Evolutionary conservation across 306 rosid species (phyloP).

Genomic region (Pyrus pyrifolia): DNA sequence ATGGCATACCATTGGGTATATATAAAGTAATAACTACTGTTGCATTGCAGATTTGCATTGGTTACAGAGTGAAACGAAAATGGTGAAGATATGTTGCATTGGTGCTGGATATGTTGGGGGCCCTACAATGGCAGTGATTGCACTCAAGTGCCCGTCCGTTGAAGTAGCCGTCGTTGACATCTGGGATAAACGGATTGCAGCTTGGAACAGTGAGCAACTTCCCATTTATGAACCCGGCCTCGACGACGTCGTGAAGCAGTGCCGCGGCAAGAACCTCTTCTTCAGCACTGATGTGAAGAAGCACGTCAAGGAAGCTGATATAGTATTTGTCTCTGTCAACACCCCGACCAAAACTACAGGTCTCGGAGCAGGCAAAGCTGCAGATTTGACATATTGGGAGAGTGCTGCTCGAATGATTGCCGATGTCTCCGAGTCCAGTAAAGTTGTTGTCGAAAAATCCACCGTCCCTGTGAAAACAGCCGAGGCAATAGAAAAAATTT

Average conservation of each 20-base stretch:
- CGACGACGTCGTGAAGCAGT: background rate
- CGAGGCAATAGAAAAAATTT: background rate
- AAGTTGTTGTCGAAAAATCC: background rate
- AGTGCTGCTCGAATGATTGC: background rate
- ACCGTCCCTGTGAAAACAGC: background rate
- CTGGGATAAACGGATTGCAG: background rate
- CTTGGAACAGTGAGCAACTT: background rate
- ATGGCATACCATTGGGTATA: background rate
- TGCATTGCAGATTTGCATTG: background rate
- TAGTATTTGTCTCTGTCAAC: background rate
- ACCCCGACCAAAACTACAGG: background rate
- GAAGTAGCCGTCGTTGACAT: background rate
- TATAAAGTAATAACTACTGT: background rate
- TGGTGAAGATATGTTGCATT: background rate
- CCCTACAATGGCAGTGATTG: background rate
- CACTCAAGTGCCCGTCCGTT: background rate
- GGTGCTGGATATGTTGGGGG: background rate
- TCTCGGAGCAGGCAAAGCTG: background rate
- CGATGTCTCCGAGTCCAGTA: background rate
- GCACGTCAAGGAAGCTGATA: background rate
- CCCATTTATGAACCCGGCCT: background rate
- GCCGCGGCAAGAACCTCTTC: background rate
- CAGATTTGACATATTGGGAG: background rate
- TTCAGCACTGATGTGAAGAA: background rate
- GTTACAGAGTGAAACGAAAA: background rate